These are phyloP conservation scores for Backusella morwellensis DNA, from an alignment of 192 early-diverging fungal genomes.

Conservation along the genomic window DNA sequence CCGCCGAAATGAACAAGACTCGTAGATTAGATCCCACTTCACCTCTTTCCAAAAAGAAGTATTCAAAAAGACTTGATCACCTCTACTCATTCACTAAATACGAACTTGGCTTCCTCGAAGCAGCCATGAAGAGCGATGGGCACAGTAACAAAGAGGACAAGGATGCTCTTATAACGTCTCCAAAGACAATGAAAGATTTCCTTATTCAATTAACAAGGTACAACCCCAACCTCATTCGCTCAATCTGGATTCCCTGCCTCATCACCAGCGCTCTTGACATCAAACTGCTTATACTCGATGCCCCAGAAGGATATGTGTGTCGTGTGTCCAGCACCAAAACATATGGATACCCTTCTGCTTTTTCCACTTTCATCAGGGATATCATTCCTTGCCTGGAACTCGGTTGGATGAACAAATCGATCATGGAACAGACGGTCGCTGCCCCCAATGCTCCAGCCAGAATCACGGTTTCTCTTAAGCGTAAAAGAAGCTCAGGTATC, in stretches of 20 bases:
- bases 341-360: no score
- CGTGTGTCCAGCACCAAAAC: no score
- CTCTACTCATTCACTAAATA: background rate
- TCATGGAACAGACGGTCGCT: no score
- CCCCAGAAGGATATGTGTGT: no score
- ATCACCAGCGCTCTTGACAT: background rate
- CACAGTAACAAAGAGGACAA: background rate
- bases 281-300: no score
- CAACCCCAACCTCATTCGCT: background rate
- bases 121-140: background rate
- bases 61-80: background rate
- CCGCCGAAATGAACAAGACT: no score
- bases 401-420: no score
- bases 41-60: background rate
- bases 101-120: background rate
- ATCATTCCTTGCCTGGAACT: no score
- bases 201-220: background rate
- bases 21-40: background rate
- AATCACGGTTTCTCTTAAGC: rapidly evolving
- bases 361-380: no score
- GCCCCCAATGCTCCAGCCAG: no score
- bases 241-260: background rate
- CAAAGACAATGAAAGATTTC: background rate
- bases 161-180: background rate
- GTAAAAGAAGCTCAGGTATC: no score